Conservation (phyloP, 768 basidiomycete genomes). For the Hericium erinaceus region DNA sequence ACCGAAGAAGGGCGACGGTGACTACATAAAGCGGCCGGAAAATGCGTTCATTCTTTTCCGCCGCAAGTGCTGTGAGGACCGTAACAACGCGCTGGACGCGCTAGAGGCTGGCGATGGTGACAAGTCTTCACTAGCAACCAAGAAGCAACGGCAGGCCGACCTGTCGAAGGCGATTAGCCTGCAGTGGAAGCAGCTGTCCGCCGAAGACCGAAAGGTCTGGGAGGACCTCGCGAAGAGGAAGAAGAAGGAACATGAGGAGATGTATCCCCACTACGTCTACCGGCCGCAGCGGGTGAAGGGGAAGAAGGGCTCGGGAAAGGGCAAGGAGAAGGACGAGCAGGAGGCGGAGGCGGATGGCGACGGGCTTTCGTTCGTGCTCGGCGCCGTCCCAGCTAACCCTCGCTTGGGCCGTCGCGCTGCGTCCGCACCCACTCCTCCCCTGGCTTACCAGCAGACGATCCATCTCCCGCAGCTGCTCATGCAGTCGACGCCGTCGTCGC, state of each 20-base stretch:
- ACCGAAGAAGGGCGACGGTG: slow-evolving; percentile 63
- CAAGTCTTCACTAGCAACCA: slow-evolving; percentile 28
- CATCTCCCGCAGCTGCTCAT: slow-evolving; percentile 55
- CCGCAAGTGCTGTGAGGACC: slow-evolving; percentile 67
- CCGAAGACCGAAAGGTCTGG: slow-evolving; percentile 66
- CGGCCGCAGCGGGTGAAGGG: slow-evolving; percentile 58
- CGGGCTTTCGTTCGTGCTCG: slow-evolving; percentile 34
- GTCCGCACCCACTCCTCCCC: slow-evolving; percentile 58
- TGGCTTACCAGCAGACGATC: slow-evolving; percentile 60
- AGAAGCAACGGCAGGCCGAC: slow-evolving; percentile 73
- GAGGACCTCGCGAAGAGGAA: slow-evolving; percentile 70
- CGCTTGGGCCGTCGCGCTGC: slow-evolving; percentile 32
- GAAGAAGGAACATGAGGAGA: slow-evolving; percentile 69
- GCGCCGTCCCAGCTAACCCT: slow-evolving; percentile 23
- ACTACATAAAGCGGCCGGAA: slow-evolving; percentile 77
- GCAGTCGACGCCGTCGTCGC: slow-evolving; percentile 60
- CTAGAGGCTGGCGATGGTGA: slow-evolving; percentile 16
- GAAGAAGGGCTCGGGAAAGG: slow-evolving; percentile 42
- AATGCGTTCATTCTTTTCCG: slow-evolving; percentile 84
- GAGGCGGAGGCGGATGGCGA: slow-evolving; percentile 10
- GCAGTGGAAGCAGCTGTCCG: slow-evolving; percentile 63
- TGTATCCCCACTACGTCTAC: slow-evolving; percentile 74
- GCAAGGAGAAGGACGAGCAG: slow-evolving; percentile 36
- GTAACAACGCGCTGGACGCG: slow-evolving; percentile 44
- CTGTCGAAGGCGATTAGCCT: slow-evolving; percentile 76